phyloP scores from a whole-genome alignment of 345 rosid genomes.

The Erucastrum elatum region DNA sequence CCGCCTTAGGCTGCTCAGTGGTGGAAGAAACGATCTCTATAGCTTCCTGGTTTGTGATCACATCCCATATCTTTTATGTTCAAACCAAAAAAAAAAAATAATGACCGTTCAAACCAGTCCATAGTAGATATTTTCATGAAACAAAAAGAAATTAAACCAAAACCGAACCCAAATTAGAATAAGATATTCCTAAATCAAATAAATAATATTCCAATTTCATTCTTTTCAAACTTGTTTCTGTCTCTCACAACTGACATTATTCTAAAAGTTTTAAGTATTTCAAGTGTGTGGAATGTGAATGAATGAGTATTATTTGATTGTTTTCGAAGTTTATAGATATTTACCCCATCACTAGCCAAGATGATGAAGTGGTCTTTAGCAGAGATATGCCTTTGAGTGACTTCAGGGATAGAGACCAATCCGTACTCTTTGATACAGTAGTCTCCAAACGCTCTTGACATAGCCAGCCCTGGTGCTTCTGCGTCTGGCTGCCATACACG shows the following conservation, averaged over 20 bases:
- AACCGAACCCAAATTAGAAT: neutral
- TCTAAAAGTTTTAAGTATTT: neutral
- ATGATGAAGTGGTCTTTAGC: constrained; percentile 75
- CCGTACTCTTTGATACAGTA: constrained; percentile 83
- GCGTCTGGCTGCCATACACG: constrained; percentile 83
- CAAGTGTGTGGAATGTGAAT: neutral
- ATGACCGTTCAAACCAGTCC: neutral
- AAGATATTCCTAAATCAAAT: neutral
- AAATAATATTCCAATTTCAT: neutral
- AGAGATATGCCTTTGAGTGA: constrained; percentile 73
- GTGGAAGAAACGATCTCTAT: constrained; percentile 63
- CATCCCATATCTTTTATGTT: constrained; percentile 83
- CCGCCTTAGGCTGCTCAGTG: constrained; percentile 64
- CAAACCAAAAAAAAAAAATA: neutral
- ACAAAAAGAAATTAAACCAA: neutral
- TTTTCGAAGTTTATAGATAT: neutral
- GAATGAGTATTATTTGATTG: neutral
- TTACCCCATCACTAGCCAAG: constrained; percentile 94
- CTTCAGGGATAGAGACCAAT: constrained; percentile 84
- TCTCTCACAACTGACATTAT: neutral
- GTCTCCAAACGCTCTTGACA: constrained; percentile 99
- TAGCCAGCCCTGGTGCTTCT: constrained; percentile 86
- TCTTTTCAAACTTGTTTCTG: neutral
- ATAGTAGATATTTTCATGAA: neutral
- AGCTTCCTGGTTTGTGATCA: constrained; percentile 84